These are phyloP conservation scores for Neonothopanus nambi DNA, from an alignment of 1,284 basidiomycete species.

Conservation along the genomic window DNA sequence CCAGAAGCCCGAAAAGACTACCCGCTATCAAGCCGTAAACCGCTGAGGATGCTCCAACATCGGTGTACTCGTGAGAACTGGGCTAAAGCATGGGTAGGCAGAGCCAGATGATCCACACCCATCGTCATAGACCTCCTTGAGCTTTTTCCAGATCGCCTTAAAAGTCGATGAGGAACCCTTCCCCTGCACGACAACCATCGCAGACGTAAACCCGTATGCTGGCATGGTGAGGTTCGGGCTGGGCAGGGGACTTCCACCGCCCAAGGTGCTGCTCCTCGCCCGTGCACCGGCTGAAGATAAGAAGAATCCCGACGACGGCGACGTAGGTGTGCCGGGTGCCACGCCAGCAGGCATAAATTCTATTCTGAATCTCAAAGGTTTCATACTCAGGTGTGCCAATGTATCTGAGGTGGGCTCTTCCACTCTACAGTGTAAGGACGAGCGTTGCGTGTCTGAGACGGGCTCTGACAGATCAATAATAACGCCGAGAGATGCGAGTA, in stretches of 20 bases:
- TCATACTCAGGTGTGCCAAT: slow-evolving; percentile 30
- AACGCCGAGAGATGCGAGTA: slow-evolving; percentile 72
- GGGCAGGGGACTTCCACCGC: slow-evolving; percentile 10
- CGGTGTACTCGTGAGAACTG: slow-evolving; percentile 40
- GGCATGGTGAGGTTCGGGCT: slow-evolving; percentile 10
- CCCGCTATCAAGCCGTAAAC: slow-evolving; percentile 23
- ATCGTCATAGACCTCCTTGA: slow-evolving; percentile 55
- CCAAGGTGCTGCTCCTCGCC: slow-evolving; percentile 11
- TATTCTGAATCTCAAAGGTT: slow-evolving; percentile 44
- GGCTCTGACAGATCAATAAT: slow-evolving; percentile 35
- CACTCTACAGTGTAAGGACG: slow-evolving; percentile 62
- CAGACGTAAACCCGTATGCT: slow-evolving; percentile 34
- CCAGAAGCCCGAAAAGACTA: not conserved
- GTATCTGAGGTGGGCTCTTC: slow-evolving; percentile 46
- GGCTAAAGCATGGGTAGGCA: slow-evolving; percentile 38
- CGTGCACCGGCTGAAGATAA: slow-evolving; percentile 1
- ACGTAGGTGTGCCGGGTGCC: slow-evolving; percentile 12
- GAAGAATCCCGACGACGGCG: slow-evolving; percentile 7
- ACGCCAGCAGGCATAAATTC: slow-evolving; percentile 37
- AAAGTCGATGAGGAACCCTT: slow-evolving; percentile 87
- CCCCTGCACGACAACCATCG: slow-evolving; percentile 78
- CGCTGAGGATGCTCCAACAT: slow-evolving; percentile 31
- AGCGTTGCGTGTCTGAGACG: slow-evolving; percentile 38
- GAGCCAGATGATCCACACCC: slow-evolving; percentile 17
- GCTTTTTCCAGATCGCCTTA: slow-evolving; percentile 67